Base-by-base conservation (phyloP, 2,329 filamentous ascomycete species). In the Mycogone perniciosa region DNA sequence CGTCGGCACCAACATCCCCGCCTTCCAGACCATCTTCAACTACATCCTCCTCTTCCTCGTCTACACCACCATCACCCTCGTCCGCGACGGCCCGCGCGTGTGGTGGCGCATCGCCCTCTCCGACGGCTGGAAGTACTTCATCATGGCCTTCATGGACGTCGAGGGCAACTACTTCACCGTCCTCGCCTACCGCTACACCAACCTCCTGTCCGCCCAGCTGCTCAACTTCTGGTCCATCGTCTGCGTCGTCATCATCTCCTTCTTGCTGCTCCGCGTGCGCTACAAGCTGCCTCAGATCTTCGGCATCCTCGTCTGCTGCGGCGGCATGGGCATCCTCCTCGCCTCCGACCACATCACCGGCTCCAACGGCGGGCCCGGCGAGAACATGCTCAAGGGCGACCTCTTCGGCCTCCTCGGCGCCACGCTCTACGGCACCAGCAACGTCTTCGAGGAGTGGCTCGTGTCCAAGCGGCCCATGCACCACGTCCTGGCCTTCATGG, bases 161-260 rank as follows among this genome's bases (percentile, higher is more conserved):
- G 81, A 96, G 71, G 93, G 93, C 55, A 99, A 99, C 73, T 99
- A 96, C 76, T 97, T 97, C 67, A 91, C 91, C 62, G 92, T 99
- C 46, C 79, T 96, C 45, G 93, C 92, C 5, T 99, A 97, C 74
- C 80, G 86, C 53, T 84, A 95, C 75, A 96, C 92, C 49, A 96
- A 91, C 62, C 86, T 96, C 60, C 79, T 97, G 44, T 93, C 87
- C 20, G 90, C 90, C 11, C 91, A 97, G 76, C 80, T 99, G 47
- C 89, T 99, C 72, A 96, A 96, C 77, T 97, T 97, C 74, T 97
- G 92, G 92, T 88, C 91, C 60, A 97, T 99, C 59, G 88, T 95
- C 46, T 84, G 92, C 56, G 93, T 99, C 26, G 89, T 97, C 20
- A 65, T 87, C 54, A 72, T 96, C 57, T 96, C 89, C 30, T 91